These are phyloP conservation scores for Bonia amplexicaulis DNA, from an alignment of 176 grass and related monocot species.

Conservation along the genomic window DNA sequence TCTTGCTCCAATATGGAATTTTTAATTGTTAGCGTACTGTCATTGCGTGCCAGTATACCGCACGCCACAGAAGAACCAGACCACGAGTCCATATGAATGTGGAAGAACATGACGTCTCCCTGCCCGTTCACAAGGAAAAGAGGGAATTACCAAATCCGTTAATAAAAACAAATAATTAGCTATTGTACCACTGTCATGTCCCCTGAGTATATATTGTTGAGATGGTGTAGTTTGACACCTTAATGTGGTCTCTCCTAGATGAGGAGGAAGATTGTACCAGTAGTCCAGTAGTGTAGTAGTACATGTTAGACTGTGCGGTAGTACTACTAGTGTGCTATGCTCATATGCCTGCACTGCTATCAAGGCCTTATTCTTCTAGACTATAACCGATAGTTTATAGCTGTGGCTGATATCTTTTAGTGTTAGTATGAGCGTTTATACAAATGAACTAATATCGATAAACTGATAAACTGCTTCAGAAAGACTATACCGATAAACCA, in stretches of 20 bases:
- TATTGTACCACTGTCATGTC: neutral
- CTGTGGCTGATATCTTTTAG: too few relatives aligned
- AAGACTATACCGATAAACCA: too few relatives aligned
- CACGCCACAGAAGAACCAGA: neutral
- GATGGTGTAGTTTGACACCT: neutral
- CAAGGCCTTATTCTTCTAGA: too few relatives aligned
- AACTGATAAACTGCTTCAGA: too few relatives aligned
- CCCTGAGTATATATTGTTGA: neutral
- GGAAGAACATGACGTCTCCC: neutral
- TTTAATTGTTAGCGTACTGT: neutral
- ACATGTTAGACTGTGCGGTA: neutral
- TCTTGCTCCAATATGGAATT: neutral
- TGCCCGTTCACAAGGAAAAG: neutral
- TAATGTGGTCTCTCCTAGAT: neutral
- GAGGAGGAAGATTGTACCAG: neutral
- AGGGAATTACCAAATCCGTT: neutral
- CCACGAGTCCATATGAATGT: neutral
- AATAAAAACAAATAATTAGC: neutral
- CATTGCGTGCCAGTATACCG: neutral
- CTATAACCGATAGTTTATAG: too few relatives aligned
- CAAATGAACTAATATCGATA: too few relatives aligned
- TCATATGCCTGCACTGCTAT: too few relatives aligned
- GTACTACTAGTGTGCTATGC: too few relatives aligned
- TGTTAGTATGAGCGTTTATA: too few relatives aligned
- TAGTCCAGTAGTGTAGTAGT: neutral